These are phyloP conservation scores for Taphrina confusa DNA, from an alignment of 1,139 yeast species.

Conservation along the genomic window DNA sequence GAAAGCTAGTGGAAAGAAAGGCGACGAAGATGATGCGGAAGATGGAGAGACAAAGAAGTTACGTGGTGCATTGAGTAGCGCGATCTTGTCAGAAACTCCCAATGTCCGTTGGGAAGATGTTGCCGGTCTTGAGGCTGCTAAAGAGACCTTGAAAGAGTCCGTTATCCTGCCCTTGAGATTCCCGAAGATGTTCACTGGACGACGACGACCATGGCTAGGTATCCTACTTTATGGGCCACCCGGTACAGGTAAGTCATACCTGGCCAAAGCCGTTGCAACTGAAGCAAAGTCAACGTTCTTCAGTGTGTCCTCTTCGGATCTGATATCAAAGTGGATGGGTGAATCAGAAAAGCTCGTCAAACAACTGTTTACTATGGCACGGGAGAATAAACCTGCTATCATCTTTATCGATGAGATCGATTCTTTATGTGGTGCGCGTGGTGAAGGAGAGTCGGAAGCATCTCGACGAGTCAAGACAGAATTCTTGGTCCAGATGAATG, in stretches of 20 bases:
- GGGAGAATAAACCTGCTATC: slow-evolving; percentile 92
- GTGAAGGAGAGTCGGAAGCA: slow-evolving; percentile 97
- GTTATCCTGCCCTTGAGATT: slow-evolving; percentile 92
- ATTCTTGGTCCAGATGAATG: slow-evolving; percentile 95
- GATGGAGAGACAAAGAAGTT: slow-evolving; percentile 84
- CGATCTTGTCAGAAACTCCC: slow-evolving; percentile 88
- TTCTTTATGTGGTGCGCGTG: slow-evolving; percentile 96
- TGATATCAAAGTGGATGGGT: slow-evolving; percentile 99
- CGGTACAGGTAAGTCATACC: slow-evolving; percentile 95
- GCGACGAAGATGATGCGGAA: slow-evolving; percentile 40
- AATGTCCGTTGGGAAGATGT: slow-evolving; percentile 93
- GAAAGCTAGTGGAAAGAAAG: slow-evolving; percentile 46
- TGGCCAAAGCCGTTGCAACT: slow-evolving; percentile 98
- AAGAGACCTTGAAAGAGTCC: slow-evolving; percentile 95
- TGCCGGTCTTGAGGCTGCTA: slow-evolving; percentile 93
- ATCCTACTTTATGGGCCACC: slow-evolving; percentile 95
- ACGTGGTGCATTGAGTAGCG: slow-evolving; percentile 75
- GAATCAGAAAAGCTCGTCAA: slow-evolving; percentile 76
- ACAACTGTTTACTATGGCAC: slow-evolving; percentile 91
- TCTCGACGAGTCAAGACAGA: slow-evolving; percentile 95
- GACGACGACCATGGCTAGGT: slow-evolving; percentile 90
- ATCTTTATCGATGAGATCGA: slow-evolving; percentile 97
- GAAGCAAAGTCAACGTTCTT: slow-evolving; percentile 96
- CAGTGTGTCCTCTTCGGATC: slow-evolving; percentile 89
- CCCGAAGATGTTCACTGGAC: slow-evolving; percentile 92